A percentile compares a stretch with the other conserved stretches of the same genome.
Evolutionary conservation across 2,329 filamentous ascomycete species (phyloP).

Genomic region (Xenoacremonium recifei): DNA sequence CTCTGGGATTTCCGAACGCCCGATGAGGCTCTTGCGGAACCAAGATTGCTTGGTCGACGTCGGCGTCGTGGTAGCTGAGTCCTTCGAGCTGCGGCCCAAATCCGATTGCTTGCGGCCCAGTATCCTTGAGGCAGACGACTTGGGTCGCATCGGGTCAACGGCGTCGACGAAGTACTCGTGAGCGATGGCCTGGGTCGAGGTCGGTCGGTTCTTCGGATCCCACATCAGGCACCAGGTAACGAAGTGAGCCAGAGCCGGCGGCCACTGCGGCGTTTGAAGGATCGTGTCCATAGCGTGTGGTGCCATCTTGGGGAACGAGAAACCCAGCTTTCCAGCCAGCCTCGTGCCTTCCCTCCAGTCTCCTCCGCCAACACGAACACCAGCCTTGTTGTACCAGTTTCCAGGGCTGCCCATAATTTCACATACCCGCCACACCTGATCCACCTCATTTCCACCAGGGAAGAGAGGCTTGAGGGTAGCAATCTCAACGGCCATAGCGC

Average conservation of each 20-base stretch:
- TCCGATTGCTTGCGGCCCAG: constrained; percentile 90
- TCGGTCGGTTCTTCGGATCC: constrained; percentile 91
- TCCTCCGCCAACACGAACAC: constrained; percentile 83
- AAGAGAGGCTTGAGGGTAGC: constrained; percentile 96
- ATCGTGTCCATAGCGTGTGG: constrained; percentile 96
- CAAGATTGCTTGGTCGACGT: constrained; percentile 85
- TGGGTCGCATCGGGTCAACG: constrained; percentile 87
- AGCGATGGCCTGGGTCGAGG: constrained; percentile 87
- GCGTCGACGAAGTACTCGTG: constrained; percentile 96
- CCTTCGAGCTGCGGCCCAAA: constrained; percentile 66
- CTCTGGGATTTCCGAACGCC: constrained; percentile 68
- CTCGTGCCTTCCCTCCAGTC: constrained; percentile 96
- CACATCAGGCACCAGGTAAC: constrained; percentile 99
- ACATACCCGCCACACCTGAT: constrained; percentile 98
- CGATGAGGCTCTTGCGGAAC: constrained; percentile 94
- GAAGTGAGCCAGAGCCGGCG: constrained; percentile 80
- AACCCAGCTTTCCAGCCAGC: constrained; percentile 91
- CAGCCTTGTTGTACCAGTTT: constrained; percentile 95
- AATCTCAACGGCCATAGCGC: constrained; percentile 97
- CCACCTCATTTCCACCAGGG: constrained; percentile 95
- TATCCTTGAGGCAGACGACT: constrained; percentile 80
- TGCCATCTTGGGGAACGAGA: constrained; percentile 99
- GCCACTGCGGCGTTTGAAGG: constrained; percentile 88
- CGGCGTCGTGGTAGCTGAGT: constrained; percentile 52
- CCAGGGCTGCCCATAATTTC: constrained; percentile 99